A percentile compares a stretch with the other conserved stretches of the same genome.
phyloP scores from a whole-genome alignment of 176 grass and related monocot species.

The Rhipidocladum racemiflorum region DNA sequence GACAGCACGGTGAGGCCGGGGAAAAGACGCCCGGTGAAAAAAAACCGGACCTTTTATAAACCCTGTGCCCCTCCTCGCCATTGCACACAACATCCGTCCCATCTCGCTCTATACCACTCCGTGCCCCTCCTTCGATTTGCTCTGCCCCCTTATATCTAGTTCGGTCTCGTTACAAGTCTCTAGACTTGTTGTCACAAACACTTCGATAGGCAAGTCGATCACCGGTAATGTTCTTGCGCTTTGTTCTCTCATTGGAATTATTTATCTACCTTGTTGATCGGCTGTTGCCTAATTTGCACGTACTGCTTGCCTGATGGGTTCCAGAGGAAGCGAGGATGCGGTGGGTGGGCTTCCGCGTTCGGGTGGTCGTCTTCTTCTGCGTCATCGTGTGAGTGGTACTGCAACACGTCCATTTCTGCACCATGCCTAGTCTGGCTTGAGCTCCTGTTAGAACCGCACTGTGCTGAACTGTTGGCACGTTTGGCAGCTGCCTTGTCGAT shows the following conservation, averaged over 20 bases:
- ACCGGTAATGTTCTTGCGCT: background rate
- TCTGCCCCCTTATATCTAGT: background rate
- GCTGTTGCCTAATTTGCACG: background rate
- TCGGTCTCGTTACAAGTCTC: background rate
- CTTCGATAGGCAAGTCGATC: background rate
- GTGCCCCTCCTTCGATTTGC: too few species aligned
- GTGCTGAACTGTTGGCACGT: background rate
- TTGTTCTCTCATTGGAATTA: background rate
- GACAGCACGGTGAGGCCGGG: background rate
- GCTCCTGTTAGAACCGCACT: background rate
- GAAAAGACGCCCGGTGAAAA: background rate
- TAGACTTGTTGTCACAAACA: background rate
- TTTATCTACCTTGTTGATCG: background rate
- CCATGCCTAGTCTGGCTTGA: background rate
- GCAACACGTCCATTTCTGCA: background rate
- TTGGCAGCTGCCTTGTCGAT: constrained; percentile 1
- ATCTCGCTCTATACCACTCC: background rate
- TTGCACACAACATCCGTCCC: background rate
- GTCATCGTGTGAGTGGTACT: constrained; percentile 32
- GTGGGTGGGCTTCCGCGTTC: constrained; percentile 24
- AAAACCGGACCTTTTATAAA: constrained; percentile 23
- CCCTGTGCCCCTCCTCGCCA: constrained; percentile 13
- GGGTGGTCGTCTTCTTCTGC: constrained; percentile 30
- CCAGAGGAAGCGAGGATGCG: constrained; percentile 16
- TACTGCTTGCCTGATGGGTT: background rate